These are phyloP conservation scores for Leccinum solheimii DNA, from an alignment of 1,284 basidiomycete species.

Conservation along the genomic window DNA sequence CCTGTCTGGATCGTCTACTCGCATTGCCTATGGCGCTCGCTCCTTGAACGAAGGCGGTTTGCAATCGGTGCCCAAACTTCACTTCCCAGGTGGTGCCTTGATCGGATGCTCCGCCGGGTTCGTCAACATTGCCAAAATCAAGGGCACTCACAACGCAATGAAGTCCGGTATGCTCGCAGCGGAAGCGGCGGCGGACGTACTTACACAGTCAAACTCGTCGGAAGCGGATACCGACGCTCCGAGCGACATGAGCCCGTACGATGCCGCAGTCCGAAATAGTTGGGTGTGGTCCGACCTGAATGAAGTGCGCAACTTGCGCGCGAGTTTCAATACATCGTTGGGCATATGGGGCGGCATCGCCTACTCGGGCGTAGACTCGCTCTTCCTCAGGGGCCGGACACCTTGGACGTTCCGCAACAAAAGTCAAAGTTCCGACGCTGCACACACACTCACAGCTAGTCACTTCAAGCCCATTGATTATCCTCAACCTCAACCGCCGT, in stretches of 20 bases:
- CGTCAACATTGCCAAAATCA: slow-evolving; percentile 97
- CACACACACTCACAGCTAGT: slow-evolving; percentile 68
- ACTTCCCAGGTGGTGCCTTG: slow-evolving; percentile 95
- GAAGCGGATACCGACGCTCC: slow-evolving; percentile 24
- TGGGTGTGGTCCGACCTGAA: slow-evolving; percentile 91
- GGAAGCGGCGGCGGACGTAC: slow-evolving; percentile 77
- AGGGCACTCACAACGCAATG: slow-evolving; percentile 99
- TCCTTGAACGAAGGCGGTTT: slow-evolving; percentile 93
- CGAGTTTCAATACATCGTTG: slow-evolving; percentile 84
- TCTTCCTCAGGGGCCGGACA: slow-evolving; percentile 83
- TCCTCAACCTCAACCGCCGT: slow-evolving; percentile 85
- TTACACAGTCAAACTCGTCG: slow-evolving; percentile 36
- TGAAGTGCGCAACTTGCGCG: slow-evolving; percentile 91
- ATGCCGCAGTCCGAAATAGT: slow-evolving; percentile 70
- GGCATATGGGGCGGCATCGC: slow-evolving; percentile 88
- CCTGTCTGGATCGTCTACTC: slow-evolving; percentile 71
- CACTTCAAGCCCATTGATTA: slow-evolving; percentile 85
- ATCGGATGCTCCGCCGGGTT: slow-evolving; percentile 97
- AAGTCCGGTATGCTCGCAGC: slow-evolving; percentile 98
- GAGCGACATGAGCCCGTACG: slow-evolving; percentile 80
- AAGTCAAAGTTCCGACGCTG: slow-evolving; percentile 64
- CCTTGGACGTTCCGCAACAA: slow-evolving; percentile 90
- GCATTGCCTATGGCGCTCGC: slow-evolving; percentile 90
- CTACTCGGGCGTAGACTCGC: slow-evolving; percentile 89
- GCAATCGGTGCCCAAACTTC: slow-evolving; percentile 88